Base-by-base conservation (phyloP, 441 rosid species). In the Aquilaria agallochum region DNA sequence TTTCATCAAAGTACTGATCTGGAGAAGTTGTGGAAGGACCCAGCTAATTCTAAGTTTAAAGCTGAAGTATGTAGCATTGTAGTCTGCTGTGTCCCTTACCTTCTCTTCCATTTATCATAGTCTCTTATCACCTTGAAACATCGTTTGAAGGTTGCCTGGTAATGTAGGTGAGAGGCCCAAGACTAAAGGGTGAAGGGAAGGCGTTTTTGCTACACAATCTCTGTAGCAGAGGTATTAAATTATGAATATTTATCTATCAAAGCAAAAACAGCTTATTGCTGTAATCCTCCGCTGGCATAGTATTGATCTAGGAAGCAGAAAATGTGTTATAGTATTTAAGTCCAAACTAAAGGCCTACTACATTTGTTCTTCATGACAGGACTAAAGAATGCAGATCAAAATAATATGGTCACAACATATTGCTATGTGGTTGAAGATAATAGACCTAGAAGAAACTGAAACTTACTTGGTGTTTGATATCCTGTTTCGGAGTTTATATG, bases 1-100 rank as follows among this genome's bases (percentile, higher is more conserved):
- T 93, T 93, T 76, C 98, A 93, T 80, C 82, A 90, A 68, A 93
- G 88, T 72, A 93, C 97, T 6, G 83, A 93, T 80, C 70, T 93
- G 11, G 96, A 88, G 53, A 90, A 93, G 87, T 75, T 93, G 50
- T 90, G 97, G 97, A 93, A 87, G 78, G 75, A 85, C 56, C 90
- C 97, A 50, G 78, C 95, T 54, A 80, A 87, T 75, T 90, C 96
- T 49, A 93, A 86, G 80, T 84, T 93, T 65, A 93, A 93, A 78
- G 97, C 97, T 33, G 90, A 93, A 88, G 96, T 87, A 62, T 5
- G 63, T 27, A 11, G 5, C 49, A 31, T 58, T 58, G 46, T 12
- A 9, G 55, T 52, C 9, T 20, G 10, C 5, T 53, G 50, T 67
- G 46, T n/a, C 14, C 11, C 31, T 36, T 55, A 5, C 5, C 44